Conservation (phyloP, 441 rosid genomes). For the Adansonia grandidieri region DNA sequence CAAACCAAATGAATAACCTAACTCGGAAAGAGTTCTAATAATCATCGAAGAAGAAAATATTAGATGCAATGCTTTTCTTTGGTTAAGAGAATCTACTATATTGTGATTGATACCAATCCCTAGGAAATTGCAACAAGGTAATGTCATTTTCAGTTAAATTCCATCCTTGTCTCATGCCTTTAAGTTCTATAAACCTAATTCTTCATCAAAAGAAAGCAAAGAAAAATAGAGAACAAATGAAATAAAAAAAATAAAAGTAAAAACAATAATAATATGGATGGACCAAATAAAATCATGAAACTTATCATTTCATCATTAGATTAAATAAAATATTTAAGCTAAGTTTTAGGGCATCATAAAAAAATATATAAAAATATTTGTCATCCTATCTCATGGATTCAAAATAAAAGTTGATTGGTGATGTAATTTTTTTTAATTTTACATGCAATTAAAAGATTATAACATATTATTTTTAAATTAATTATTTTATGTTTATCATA, state of each 20-base stretch:
- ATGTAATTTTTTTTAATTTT: no score
- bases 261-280: background rate
- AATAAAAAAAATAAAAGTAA: background rate
- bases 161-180: slow-evolving; percentile 1
- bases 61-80: background rate
- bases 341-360: no score
- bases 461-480: no score
- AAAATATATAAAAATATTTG: no score
- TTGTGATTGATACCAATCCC: background rate
- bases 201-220: background rate
- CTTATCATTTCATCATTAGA: background rate
- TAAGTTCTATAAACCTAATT: background rate
- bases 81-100: background rate
- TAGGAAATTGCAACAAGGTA: background rate
- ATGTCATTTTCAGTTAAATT: background rate
- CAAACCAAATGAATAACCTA: no score
- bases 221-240: background rate
- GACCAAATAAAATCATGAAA: background rate
- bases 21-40: no score
- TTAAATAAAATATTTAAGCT: no score
- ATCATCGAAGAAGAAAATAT: background rate
- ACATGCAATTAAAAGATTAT: no score
- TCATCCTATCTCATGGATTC: no score
- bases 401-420: no score
- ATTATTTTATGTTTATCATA: no score